Conservation (phyloP, 2,329 filamentous ascomycete genomes). For the Emergomyces orientalis region DNA sequence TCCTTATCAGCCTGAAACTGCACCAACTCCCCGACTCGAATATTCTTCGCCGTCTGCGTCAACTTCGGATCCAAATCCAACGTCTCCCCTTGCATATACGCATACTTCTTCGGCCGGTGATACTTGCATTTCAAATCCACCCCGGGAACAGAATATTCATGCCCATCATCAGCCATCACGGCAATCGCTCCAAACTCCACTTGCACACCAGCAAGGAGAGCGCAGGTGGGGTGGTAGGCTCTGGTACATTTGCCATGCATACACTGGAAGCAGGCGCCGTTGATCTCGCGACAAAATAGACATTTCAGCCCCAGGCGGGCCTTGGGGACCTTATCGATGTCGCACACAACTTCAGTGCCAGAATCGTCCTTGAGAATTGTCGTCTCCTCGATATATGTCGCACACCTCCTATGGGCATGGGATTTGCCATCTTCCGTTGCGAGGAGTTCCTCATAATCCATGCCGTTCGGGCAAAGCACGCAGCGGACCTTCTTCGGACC, state of each 20-base stretch:
- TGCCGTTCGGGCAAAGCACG: slow-evolving; percentile 83
- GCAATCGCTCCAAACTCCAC: slow-evolving; percentile 79
- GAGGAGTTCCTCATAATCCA: slow-evolving; percentile 70
- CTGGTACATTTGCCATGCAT: slow-evolving; percentile 88
- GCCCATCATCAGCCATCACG: slow-evolving; percentile 80
- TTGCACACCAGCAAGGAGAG: slow-evolving; percentile 81
- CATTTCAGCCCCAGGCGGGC: slow-evolving; percentile 87
- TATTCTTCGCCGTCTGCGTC: slow-evolving; percentile 54
- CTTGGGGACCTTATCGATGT: slow-evolving; percentile 72
- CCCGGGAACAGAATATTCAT: slow-evolving; percentile 82
- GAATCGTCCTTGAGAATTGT: slow-evolving; percentile 63
- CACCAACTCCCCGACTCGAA: slow-evolving; percentile 66
- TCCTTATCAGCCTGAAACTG: slow-evolving; percentile 80
- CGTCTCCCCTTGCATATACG: slow-evolving; percentile 57
- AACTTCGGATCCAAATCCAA: slow-evolving; percentile 64
- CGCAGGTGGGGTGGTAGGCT: slow-evolving; percentile 91
- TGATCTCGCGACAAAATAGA: slow-evolving; percentile 86
- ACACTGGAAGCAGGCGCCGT: slow-evolving; percentile 95
- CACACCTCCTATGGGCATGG: slow-evolving; percentile 74
- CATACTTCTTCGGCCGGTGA: slow-evolving; percentile 79
- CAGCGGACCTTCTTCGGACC: slow-evolving; percentile 68
- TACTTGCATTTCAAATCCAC: slow-evolving; percentile 93
- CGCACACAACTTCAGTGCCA: slow-evolving; percentile 64
- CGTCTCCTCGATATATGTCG: slow-evolving; percentile 84
- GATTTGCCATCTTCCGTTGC: slow-evolving; percentile 79